These are phyloP conservation scores for Apocynum venetum DNA, from an alignment of 257 asterid species.

Conservation along the genomic window DNA sequence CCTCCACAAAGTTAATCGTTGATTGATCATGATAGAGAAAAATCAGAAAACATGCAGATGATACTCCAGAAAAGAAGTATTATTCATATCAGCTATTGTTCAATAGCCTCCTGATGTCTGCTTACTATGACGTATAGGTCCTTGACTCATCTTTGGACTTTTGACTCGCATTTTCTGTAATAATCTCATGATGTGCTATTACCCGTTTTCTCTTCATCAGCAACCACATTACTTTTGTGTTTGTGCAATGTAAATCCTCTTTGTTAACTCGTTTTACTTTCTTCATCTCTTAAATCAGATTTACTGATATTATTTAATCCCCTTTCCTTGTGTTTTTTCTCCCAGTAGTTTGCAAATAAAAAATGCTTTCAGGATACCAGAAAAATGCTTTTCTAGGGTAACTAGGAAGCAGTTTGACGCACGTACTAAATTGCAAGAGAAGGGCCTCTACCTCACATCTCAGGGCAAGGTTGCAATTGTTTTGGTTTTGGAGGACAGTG, in stretches of 20 bases:
- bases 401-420: conserved; percentile 31
- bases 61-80: not conserved
- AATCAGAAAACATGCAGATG: not conserved
- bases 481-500: conserved; percentile 41
- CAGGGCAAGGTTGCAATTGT: conserved; percentile 67
- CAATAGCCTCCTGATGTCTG: not conserved
- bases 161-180: not conserved
- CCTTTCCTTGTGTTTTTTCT: conserved; percentile 2
- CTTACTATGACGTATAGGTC: not conserved
- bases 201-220: not conserved
- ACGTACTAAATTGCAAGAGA: conserved; percentile 39
- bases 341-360: conserved; percentile 36
- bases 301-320: not conserved
- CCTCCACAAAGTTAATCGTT: not conserved
- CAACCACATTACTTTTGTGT: not conserved
- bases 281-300: not conserved
- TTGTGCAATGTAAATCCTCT: not conserved
- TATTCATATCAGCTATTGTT: not conserved
- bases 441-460: conserved; percentile 49
- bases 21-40: not conserved
- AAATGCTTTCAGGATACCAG: conserved; percentile 39
- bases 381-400: conserved; percentile 31
- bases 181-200: not conserved
- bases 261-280: not conserved
- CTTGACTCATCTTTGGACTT: not conserved